Conservation (phyloP, 495 filamentous ascomycete genomes). For the Amphirosellinia nigrospora region DNA sequence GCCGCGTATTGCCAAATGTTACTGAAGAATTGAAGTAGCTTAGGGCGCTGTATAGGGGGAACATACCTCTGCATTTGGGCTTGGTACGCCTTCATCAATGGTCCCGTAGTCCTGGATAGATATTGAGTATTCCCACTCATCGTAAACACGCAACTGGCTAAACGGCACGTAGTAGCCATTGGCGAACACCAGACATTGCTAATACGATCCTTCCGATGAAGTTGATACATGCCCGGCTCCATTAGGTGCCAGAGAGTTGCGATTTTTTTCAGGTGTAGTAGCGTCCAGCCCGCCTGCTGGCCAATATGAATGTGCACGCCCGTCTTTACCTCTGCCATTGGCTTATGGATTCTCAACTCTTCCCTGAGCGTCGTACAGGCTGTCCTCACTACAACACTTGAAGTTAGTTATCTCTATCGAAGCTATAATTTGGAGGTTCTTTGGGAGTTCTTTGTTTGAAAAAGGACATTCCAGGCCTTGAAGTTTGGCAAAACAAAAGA, state of each 20-base stretch:
- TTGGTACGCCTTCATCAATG: not conserved
- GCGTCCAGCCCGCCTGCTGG: conserved; percentile 27
- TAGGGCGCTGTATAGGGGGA: not conserved
- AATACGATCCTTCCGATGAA: conserved; percentile 3
- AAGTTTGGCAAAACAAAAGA: too few relatives aligned
- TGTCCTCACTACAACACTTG: too few relatives aligned
- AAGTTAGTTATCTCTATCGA: too few relatives aligned
- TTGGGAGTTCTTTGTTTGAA: too few relatives aligned
- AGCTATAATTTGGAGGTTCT: too few relatives aligned
- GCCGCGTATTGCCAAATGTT: conserved; percentile 31
- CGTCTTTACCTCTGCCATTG: not conserved
- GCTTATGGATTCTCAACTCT: conserved; percentile 33
- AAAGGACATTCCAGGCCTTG: too few relatives aligned
- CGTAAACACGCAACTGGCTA: not conserved
- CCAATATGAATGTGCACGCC: conserved; percentile 35
- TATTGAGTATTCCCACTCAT: not conserved
- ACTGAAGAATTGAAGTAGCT: not conserved
- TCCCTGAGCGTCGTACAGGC: conserved; percentile 27
- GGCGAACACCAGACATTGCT: not conserved
- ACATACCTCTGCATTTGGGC: not conserved
- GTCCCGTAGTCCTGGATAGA: not conserved
- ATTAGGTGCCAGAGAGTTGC: conserved; percentile 10
- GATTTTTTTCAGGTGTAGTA: conserved; percentile 35
- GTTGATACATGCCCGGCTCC: not conserved
- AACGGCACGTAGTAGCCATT: not conserved